phyloP scores from a whole-genome alignment of 768 basidiomycete species.

The Lepiota brunneoincarnata region DNA sequence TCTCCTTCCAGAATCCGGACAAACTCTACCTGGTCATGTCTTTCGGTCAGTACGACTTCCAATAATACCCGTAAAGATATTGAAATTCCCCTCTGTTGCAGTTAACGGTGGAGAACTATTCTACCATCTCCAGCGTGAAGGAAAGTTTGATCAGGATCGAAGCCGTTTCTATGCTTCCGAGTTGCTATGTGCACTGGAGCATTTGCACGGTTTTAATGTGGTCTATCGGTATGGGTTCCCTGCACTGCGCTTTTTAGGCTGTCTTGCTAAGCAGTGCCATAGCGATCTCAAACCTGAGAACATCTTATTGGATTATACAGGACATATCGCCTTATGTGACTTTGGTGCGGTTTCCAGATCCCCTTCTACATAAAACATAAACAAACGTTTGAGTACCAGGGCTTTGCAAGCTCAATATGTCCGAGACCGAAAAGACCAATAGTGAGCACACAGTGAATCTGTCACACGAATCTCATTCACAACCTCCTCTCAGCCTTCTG shows the following conservation, averaged over 20 bases:
- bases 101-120: conserved; percentile 98
- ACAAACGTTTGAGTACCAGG: conserved; percentile 31
- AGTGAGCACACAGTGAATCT: conserved; percentile 46
- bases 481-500: conserved; percentile 70
- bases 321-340: conserved; percentile 97
- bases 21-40: conserved; percentile 98
- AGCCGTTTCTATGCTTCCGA: conserved; percentile 99
- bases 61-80: not conserved
- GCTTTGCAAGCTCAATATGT: conserved; percentile 96
- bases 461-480: not conserved
- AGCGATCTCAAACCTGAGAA: conserved; percentile 98
- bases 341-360: conserved; percentile 55
- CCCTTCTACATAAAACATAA: conserved; percentile 7
- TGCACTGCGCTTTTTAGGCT: not conserved
- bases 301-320: conserved; percentile 94
- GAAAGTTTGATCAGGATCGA: conserved; percentile 90
- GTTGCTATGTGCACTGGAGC: conserved; percentile 90
- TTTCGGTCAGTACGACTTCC: conserved; percentile 56
- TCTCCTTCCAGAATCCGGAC: conserved; percentile 97
- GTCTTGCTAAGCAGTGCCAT: not conserved
- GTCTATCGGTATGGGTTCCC: conserved; percentile 76
- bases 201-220: conserved; percentile 96
- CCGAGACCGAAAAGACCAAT: conserved; percentile 95
- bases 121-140: conserved; percentile 95
- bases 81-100: conserved; percentile 22